Conservation (phyloP, 148 eudicot genomes). For the Polygonum aviculare region DNA sequence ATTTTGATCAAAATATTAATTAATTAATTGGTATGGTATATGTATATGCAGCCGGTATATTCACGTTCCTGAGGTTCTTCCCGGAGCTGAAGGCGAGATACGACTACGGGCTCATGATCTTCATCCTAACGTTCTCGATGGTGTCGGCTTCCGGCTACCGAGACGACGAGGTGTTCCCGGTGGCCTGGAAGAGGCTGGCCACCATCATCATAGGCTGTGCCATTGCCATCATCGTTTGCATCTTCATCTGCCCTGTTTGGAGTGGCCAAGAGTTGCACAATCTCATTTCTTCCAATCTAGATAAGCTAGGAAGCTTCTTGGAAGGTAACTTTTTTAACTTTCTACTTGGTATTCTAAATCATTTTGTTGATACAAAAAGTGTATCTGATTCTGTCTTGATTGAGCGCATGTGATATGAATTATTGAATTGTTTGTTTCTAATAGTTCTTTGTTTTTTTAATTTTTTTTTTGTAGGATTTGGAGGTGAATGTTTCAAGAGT, state of each 20-base stretch:
- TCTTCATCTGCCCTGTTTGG: constrained; percentile 64
- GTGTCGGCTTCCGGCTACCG: constrained; percentile 51
- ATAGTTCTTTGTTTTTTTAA: not conserved
- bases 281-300: constrained; percentile 31
- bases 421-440: not conserved
- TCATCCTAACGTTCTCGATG: constrained; percentile 53
- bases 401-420: not conserved
- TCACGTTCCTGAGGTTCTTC: constrained; percentile 42
- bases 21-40: not conserved
- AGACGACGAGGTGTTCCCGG: constrained; percentile 35
- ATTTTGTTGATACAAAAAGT: not conserved
- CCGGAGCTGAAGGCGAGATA: constrained; percentile 57
- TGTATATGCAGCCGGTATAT: constrained; percentile 25
- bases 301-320: constrained; percentile 39
- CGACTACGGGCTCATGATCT: constrained; percentile 59
- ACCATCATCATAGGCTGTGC: constrained; percentile 43
- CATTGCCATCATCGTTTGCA: constrained; percentile 29
- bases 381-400: too few species aligned
- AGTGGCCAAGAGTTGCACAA: constrained; percentile 68
- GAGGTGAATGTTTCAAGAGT: constrained; percentile 36
- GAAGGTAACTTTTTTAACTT: constrained; percentile 26
- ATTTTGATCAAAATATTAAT: not conserved
- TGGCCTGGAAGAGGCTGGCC: constrained; percentile 36
- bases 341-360: not conserved
- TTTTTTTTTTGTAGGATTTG: constrained; percentile 34